Base-by-base conservation (phyloP, 1,139 yeast species). In the Blastobotrys indianensis region DNA sequence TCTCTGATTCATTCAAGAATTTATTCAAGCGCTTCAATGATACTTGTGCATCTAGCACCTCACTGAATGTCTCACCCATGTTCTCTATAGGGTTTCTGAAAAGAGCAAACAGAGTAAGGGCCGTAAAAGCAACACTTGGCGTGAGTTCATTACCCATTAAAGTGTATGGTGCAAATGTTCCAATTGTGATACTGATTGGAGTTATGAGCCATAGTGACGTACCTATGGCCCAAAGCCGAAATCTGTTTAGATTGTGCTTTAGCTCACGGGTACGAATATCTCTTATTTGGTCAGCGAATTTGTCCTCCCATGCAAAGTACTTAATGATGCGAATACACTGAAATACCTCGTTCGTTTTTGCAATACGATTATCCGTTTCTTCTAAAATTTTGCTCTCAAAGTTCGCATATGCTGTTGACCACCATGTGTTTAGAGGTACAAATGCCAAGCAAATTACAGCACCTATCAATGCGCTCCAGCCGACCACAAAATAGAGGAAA, bases 261-360 rank as follows among this genome's bases (percentile, higher is more conserved):
- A 90, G 65, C 65, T 92, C 98, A 46, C 80, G 79, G 32, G 74
- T 74, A 70, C 98, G 82, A 46, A 87, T 73, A 31, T 76, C 73
- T 66, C 79, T 68, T 48, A 90, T 84, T 37, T 77, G 79, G 45
- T 82, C 79, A 54, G 77, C 80, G 63, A 90, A 90, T 57, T 83
- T 82, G 37, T 79, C 75, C 66, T 92, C 98, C 97, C 98, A 92
- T 5, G 96, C 96, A 64, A 92, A 92, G 60, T 85, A 87, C 66
- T 92, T 92, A 69, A 92, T 82, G 58, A 92, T 86, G 65, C 97
- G 78, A 53, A 92, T 90, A 55, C 94, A 83, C 66, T 84, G 94
- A 57, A 92, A 79, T n/a, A 95, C 79, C 67, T 92, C 98, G 62
- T 88, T 92, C 56, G 92, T 76, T 65, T 86, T 87, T 63, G 88